phyloP scores from a whole-genome alignment of 345 rosid species.

The Geranium brycei region DNA sequence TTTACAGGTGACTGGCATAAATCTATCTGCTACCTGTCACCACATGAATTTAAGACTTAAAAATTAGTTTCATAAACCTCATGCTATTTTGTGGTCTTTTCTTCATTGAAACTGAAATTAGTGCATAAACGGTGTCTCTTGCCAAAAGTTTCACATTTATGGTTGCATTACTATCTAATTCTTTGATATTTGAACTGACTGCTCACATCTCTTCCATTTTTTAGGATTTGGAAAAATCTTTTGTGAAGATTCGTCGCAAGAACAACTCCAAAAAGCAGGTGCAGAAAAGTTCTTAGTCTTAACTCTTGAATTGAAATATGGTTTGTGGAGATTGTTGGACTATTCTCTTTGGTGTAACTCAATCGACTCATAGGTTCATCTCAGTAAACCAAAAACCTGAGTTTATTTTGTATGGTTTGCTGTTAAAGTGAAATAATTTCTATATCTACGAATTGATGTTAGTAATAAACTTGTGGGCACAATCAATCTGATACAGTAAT shows the following conservation, averaged over 20 bases:
- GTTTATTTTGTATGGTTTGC: too few relatives aligned
- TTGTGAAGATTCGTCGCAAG: conserved; percentile 42
- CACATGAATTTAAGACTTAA: too few relatives aligned
- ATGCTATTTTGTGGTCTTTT: background rate
- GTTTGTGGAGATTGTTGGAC: too few relatives aligned
- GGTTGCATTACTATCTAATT: background rate
- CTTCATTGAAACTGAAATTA: background rate
- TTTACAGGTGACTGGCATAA: too few relatives aligned
- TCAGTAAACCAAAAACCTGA: too few relatives aligned
- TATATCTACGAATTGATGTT: too few relatives aligned
- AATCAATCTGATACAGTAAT: too few relatives aligned
- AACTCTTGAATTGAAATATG: background rate
- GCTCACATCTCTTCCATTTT: background rate
- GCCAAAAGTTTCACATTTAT: background rate
- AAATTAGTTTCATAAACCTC: background rate
- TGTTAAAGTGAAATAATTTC: too few relatives aligned
- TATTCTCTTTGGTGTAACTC: too few relatives aligned
- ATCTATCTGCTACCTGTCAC: too few relatives aligned
- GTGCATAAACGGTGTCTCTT: background rate
- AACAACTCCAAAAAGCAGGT: conserved; percentile 43
- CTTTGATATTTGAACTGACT: background rate
- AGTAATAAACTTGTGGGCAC: too few relatives aligned
- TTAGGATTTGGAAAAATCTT: conserved; percentile 41
- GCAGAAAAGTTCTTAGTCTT: conserved; percentile 1
- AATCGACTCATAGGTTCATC: too few relatives aligned